Conservation (phyloP, 306 rosid species). For the Datisca glomerata region DNA sequence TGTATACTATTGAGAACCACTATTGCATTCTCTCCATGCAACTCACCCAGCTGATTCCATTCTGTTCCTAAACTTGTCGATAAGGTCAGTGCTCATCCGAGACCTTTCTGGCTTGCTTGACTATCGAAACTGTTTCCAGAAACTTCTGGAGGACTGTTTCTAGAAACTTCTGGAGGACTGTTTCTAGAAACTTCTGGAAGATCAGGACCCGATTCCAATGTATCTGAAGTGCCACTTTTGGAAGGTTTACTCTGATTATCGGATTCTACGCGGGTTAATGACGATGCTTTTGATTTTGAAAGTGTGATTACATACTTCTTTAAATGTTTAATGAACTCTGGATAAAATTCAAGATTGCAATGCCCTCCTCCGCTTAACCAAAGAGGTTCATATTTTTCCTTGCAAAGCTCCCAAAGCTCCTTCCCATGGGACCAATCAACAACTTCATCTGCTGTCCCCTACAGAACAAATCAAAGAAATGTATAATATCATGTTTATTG, state of each 20-base stretch:
- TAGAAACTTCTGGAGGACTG: conserved; percentile 92
- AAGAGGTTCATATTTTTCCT: conserved; percentile 72
- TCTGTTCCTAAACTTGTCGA: conserved; percentile 77
- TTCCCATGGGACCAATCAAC: conserved; percentile 88
- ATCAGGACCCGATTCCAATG: conserved; percentile 36
- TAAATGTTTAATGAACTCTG: conserved; percentile 80
- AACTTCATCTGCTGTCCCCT: conserved; percentile 96
- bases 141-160: conserved; percentile 93
- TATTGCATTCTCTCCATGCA: not conserved
- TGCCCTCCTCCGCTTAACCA: conserved; percentile 97
- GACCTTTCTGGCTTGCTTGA: conserved; percentile 74
- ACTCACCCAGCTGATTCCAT: conserved; percentile 71
- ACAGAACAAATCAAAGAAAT: conserved; percentile 2
- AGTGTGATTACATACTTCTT: conserved; percentile 88
- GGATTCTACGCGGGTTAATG: conserved; percentile 25
- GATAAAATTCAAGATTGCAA: conserved; percentile 85
- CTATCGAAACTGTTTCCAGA: conserved; percentile 67
- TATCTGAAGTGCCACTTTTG: conserved; percentile 44
- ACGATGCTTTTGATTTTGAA: conserved; percentile 66
- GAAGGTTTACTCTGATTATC: conserved; percentile 40
- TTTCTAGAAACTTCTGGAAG: conserved; percentile 83
- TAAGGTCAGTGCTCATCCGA: conserved; percentile 92
- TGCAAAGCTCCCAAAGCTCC: conserved; percentile 88
- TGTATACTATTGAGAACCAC: not conserved
- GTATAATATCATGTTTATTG: not conserved